Evolutionary conservation across 495 filamentous ascomycete genomes (phyloP), one percentile per base, ranked within the genome.

Genomic region (Penicillium cinerascens): DNA sequence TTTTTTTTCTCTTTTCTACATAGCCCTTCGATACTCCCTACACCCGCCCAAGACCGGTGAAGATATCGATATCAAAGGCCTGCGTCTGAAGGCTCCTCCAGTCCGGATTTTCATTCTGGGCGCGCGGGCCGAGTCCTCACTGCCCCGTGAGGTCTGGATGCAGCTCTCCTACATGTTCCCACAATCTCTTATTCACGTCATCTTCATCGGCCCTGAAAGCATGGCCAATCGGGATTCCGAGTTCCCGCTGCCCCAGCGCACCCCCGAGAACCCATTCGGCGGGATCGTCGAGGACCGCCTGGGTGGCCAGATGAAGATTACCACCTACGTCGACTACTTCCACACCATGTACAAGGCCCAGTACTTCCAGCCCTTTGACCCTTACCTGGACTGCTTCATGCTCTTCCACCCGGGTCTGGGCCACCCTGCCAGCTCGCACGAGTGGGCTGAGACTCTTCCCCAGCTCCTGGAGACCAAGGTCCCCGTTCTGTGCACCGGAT

Each of bases 321-420:
- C 83, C 61, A 99, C 93, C 0, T 96, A 90, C 60, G 92, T 97
- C 21, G 95, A 99, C 52, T 97, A 99, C 71, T 99, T 92, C 76
- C 92, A 99, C 67, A 97, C 91, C 1, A 80, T 99, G 61, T 92
- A 97, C 72, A 83, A 92, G 60, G 85, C 92, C 1, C 82, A 87
- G 26, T 77, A 88, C 49, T 99, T 97, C 74, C 80, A 87, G 21
- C 95, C 95, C 0, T 97, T 89, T 70, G 93, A 99, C 67, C 93
- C 93, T 1, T 99, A 99, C 68, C 92, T 99, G 59, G 93, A 99
- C 73, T 89, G 85, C 65, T 91, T 99, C 60, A 82, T 99, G 62
- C 79, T 95, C 45, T 99, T 97, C 77, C 93, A 99, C 67, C 93
- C 93, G 2, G 93, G 93, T 6, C 76, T 99, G 18, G 93, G 93